phyloP scores from a whole-genome alignment of 768 basidiomycete species.

The Fistulinella prunicolor region DNA sequence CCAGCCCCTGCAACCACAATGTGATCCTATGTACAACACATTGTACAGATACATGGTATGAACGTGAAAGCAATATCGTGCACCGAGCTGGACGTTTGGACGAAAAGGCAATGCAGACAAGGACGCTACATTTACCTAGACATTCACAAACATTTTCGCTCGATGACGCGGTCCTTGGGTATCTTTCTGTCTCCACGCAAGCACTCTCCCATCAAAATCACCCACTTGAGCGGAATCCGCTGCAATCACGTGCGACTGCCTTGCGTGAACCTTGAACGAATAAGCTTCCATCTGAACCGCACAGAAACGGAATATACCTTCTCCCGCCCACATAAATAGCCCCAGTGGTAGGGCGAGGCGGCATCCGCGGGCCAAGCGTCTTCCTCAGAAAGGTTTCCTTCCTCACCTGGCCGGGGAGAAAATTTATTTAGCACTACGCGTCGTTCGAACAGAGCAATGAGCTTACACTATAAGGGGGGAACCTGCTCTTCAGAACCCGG shows the following conservation, averaged over 20 bases:
- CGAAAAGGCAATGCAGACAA: too few species aligned
- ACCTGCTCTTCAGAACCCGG: slow-evolving; percentile 25
- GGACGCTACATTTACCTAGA: too few species aligned
- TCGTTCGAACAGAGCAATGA: background rate
- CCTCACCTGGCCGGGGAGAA: slow-evolving; percentile 13
- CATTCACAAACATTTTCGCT: too few species aligned
- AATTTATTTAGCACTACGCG: background rate
- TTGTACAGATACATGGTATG: too few species aligned
- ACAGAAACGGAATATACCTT: slow-evolving; percentile 5
- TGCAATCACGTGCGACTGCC: slow-evolving; percentile 1
- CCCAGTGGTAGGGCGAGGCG: slow-evolving; percentile 17
- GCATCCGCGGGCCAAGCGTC: slow-evolving; percentile 14
- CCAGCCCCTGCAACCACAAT: too few species aligned
- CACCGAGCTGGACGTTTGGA: too few species aligned
- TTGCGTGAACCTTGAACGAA: slow-evolving; percentile 11
- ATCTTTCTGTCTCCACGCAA: slow-evolving; percentile 3
- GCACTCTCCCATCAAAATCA: background rate
- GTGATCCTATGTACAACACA: too few species aligned
- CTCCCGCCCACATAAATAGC: slow-evolving; percentile 11
- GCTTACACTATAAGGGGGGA: slow-evolving; percentile 29
- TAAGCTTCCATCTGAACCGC: background rate
- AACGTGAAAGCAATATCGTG: too few species aligned
- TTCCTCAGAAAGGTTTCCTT: slow-evolving; percentile 25
- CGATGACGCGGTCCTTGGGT: background rate
- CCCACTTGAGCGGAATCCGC: slow-evolving; percentile 9